Evolutionary conservation across 768 basidiomycete species (phyloP), one percentile per base, ranked within the genome.

Genomic region (Xerocomus potaroensis): DNA sequence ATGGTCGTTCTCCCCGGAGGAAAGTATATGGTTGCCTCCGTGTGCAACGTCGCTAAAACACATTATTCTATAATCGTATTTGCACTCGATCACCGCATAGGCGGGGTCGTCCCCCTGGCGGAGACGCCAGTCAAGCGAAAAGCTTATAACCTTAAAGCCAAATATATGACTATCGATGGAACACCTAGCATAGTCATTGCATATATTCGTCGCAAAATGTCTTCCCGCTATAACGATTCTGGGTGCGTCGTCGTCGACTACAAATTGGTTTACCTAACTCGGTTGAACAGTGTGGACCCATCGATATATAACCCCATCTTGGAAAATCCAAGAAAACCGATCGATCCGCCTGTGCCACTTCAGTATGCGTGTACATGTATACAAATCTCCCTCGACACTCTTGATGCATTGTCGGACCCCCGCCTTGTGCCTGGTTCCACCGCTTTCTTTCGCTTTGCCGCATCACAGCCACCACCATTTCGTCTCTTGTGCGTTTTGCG

Each of bases 1-100:
- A 76, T 87, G 71, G 72, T 69, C 32, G 60, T 83, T 23, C 70
- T 85, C 8, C 79, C 84, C 7, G 84, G 84, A 1, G 83, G 84
- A 16, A 83, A 80, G 54, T 83, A 81, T 51, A 74, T 86, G 51
- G 65, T 84, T 29, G 79, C 81, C 1, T 84, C 82, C 9, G 75
- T 77, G 5, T 70, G 67, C 51, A 76, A 81, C 56, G 53, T 56
- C 3, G 60, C 62, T 11, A 69, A 66, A 43, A 68, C 66, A 27
- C 70, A 71, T 30, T 82, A 76, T 57, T 76, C 71, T 35, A 59
- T 87, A 23, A 61, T 72, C 11, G 62, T 86, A 1, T 84, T 73
- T 50, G 69, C 71, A 16, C 65, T 86, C 47, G 83, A 86, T 59
- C 75, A 82, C 48, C 73, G 59, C 27, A 66, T 45, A 33, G 50